Evolutionary conservation across 805 yeast genomes (phyloP).

Genomic region (Ogataea philodendri): DNA sequence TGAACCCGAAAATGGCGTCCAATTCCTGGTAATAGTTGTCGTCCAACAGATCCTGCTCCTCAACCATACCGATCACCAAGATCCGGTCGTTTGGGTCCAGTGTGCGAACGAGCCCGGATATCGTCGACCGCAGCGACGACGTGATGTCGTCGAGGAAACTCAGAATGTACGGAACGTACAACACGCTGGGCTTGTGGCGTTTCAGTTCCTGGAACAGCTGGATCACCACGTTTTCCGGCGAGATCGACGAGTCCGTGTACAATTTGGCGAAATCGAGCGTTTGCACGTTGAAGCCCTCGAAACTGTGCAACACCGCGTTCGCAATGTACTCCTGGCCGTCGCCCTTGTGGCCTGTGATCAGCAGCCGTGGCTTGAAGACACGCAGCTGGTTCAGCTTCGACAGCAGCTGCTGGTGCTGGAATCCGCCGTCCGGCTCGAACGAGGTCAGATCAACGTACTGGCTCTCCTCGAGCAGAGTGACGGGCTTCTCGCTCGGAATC

Average conservation of each 20-base stretch:
- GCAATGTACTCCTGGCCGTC: conserved; percentile 86
- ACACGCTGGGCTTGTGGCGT: conserved; percentile 83
- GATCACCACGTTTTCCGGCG: conserved; percentile 80
- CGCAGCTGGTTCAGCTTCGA: conserved; percentile 45
- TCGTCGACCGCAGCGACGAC: conserved; percentile 66
- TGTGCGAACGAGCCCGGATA: conserved; percentile 65
- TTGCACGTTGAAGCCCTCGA: conserved; percentile 91
- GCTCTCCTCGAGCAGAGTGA: conserved; percentile 67
- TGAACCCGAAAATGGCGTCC: conserved; percentile 56
- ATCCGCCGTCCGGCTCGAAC: conserved; percentile 55
- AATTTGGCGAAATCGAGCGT: conserved; percentile 76
- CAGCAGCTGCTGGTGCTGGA: conserved; percentile 63
- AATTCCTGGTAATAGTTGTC: conserved; percentile 43
- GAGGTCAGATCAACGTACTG: conserved; percentile 54
- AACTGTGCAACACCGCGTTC: conserved; percentile 71
- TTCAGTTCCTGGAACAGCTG: conserved; percentile 85
- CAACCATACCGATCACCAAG: conserved; percentile 72
- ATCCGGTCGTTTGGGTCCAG: conserved; percentile 71
- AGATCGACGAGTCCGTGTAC: conserved; percentile 72
- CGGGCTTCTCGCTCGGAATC: conserved; percentile 57
- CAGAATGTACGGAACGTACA: conserved; percentile 80
- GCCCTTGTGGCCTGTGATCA: conserved; percentile 72
- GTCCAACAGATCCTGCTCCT: conserved; percentile 23
- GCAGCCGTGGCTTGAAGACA: conserved; percentile 75
- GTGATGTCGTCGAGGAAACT: conserved; percentile 71